Conservation (phyloP, 306 rosid genomes). For the Lathyrus oleraceus region DNA sequence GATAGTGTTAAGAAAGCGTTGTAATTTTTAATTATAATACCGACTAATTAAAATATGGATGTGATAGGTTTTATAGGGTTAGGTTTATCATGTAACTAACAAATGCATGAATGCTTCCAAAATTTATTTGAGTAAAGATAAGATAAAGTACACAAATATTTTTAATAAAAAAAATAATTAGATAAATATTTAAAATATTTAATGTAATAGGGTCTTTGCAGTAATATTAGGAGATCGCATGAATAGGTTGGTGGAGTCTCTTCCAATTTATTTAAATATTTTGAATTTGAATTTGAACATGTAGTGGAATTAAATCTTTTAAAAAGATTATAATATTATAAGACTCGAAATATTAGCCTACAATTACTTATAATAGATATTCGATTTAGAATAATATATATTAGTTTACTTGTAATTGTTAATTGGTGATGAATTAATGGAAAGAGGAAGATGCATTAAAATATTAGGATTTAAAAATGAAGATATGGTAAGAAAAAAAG, state of each 20-base stretch:
- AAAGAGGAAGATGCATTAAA: slow-evolving; percentile 22
- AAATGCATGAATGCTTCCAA: slow-evolving; percentile 29
- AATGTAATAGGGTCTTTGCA: slow-evolving; percentile 19
- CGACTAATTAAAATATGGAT: slow-evolving; percentile 21
- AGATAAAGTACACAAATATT: background rate
- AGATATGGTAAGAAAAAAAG: slow-evolving; percentile 19
- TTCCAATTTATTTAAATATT: too few species aligned
- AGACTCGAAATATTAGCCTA: too few species aligned
- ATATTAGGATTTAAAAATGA: slow-evolving; percentile 18
- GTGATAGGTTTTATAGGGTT: slow-evolving; percentile 12
- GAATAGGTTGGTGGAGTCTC: too few species aligned
- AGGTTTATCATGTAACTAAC: slow-evolving; percentile 32
- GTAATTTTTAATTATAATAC: slow-evolving; percentile 14
- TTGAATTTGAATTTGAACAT: too few species aligned
- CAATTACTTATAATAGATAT: too few species aligned
- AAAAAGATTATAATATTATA: too few species aligned
- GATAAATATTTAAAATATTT: background rate
- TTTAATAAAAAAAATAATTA: background rate
- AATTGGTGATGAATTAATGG: slow-evolving; percentile 22
- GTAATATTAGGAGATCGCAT: background rate
- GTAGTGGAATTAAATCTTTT: too few species aligned
- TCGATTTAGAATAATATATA: too few species aligned
- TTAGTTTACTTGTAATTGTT: slow-evolving; percentile 29
- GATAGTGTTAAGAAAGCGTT: slow-evolving; percentile 27
- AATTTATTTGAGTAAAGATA: background rate